Conservation (phyloP, 2,329 filamentous ascomycete species). For the Botrytis aclada region DNA sequence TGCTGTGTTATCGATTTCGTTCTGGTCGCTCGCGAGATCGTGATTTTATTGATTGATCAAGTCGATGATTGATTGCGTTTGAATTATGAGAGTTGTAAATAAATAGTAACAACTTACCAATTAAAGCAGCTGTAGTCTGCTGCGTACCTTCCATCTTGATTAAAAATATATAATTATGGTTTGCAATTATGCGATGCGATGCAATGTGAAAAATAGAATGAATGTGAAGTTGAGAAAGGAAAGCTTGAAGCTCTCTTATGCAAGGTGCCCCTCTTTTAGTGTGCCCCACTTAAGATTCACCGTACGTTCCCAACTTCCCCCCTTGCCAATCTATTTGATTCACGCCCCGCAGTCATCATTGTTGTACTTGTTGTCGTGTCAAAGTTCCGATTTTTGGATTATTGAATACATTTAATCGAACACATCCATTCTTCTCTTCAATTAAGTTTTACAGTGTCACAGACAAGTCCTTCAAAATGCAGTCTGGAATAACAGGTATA, state of each 20-base stretch:
- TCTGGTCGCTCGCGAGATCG: neutral
- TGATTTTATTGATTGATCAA: neutral
- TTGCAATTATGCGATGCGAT: neutral
- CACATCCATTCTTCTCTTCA: neutral
- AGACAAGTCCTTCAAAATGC: constrained; percentile 52
- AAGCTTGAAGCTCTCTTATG: constrained; percentile 6
- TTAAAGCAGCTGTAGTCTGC: constrained; percentile 31
- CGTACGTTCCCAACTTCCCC: neutral
- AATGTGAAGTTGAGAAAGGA: constrained; percentile 8
- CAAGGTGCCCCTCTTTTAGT: constrained; percentile 13
- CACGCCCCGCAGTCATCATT: constrained; percentile 14
- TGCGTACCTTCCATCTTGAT: constrained; percentile 32
- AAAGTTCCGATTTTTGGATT: neutral
- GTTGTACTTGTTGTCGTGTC: constrained; percentile 20
- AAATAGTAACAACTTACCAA: constrained; percentile 31
- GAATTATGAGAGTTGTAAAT: neutral
- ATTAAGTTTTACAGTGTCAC: neutral
- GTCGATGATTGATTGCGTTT: neutral
- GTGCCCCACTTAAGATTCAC: neutral
- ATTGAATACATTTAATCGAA: neutral
- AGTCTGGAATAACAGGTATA: constrained; percentile 73
- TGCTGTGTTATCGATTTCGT: no score
- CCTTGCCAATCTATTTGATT: constrained; percentile 5
- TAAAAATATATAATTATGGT: constrained; percentile 16
- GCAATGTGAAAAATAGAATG: neutral